Conservation (phyloP, 345 rosid genomes). For the Jatropha curcas region DNA sequence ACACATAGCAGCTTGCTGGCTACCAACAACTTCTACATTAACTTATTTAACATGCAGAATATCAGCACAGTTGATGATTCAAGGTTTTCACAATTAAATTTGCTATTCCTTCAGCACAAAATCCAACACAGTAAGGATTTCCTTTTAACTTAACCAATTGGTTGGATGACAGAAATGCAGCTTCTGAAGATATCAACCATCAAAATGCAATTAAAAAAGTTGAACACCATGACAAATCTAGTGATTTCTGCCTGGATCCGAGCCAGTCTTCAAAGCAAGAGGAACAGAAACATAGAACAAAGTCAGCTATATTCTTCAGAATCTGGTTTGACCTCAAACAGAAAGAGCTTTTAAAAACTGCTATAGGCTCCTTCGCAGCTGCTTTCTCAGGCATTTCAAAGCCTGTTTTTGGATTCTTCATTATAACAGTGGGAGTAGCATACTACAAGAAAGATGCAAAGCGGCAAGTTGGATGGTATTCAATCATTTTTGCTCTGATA, state of each 20-base stretch:
- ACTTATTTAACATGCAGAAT: conserved; percentile 48
- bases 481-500: conserved; percentile 42
- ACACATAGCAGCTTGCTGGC: conserved; percentile 53
- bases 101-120: neutral
- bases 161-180: conserved; percentile 27
- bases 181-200: conserved; percentile 19
- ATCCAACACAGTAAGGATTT: neutral
- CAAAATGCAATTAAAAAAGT: conserved; percentile 11
- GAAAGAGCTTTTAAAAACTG: conserved; percentile 39
- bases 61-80: conserved; percentile 25
- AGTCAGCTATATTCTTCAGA: conserved; percentile 43
- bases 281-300: conserved; percentile 16
- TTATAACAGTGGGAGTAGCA: conserved; percentile 56
- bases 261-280: conserved; percentile 23
- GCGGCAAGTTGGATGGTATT: conserved; percentile 43
- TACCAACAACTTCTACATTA: conserved; percentile 43
- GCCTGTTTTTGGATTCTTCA: conserved; percentile 63
- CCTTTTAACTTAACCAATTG: conserved; percentile 14
- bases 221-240: conserved; percentile 17
- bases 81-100: conserved; percentile 32
- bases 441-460: conserved; percentile 43
- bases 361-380: conserved; percentile 54
- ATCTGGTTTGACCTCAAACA: conserved; percentile 53
- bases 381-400: conserved; percentile 67
- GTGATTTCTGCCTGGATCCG: conserved; percentile 1